Conservation (phyloP, 306 rosid species). For the Acacia acuminata region DNA sequence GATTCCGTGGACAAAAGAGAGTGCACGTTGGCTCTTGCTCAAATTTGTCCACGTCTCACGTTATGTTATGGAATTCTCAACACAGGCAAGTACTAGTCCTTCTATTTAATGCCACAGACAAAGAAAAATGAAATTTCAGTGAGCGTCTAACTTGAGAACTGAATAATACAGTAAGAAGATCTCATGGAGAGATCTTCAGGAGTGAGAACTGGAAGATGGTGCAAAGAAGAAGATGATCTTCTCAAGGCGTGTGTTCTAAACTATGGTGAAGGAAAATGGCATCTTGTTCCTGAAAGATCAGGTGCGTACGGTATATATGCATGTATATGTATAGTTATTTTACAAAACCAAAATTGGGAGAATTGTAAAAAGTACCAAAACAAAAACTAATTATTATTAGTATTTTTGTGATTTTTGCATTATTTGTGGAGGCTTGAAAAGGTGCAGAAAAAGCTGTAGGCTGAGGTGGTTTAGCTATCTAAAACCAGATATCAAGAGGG, state of each 20-base stretch:
- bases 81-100: too few species aligned
- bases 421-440: conserved; percentile 14
- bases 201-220: conserved; percentile 37
- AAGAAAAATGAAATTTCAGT: background rate
- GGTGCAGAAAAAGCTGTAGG: conserved; percentile 42
- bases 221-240: conserved; percentile 34
- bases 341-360: background rate
- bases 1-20: background rate
- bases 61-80: background rate
- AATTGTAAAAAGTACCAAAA: background rate
- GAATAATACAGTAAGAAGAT: background rate
- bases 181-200: conserved; percentile 11
- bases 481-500: conserved; percentile 34
- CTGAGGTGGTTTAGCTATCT: conserved; percentile 47
- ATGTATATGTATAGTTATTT: too few species aligned
- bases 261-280: conserved; percentile 38
- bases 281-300: conserved; percentile 30
- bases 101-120: background rate
- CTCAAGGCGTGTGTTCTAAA: conserved; percentile 17
- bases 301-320: background rate
- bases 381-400: background rate
- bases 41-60: background rate
- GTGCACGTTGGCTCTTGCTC: background rate
- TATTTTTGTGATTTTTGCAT: background rate
- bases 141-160: background rate